Evolutionary conservation across 257 asterid genomes (phyloP).

Genomic region (Rubia yunnanensis): DNA sequence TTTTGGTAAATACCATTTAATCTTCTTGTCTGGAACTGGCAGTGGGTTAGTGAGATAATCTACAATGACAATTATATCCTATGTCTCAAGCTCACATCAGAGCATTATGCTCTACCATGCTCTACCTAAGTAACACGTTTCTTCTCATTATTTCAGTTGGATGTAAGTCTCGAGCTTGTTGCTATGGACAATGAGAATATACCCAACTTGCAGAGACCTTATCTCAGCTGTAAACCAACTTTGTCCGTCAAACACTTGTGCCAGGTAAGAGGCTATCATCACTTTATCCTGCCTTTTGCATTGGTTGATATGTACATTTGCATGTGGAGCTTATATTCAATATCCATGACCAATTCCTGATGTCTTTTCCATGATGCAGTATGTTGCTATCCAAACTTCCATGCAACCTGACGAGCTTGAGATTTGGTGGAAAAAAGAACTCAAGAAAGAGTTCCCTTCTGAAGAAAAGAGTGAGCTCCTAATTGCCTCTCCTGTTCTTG

Average conservation of each 20-base stretch:
- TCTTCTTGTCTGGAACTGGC: not conserved
- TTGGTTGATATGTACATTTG: not conserved
- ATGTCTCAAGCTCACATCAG: not conserved
- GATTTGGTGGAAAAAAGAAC: constrained; percentile 51
- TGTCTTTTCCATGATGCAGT: constrained; percentile 39
- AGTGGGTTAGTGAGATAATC: not conserved
- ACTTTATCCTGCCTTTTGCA: not conserved
- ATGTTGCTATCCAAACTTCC: constrained; percentile 77
- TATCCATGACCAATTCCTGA: not conserved
- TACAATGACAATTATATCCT: not conserved
- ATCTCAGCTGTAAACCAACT: constrained; percentile 59
- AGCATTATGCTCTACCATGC: not conserved
- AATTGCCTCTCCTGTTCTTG: constrained; percentile 15
- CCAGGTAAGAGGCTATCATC: constrained; percentile 36
- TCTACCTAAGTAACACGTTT: not conserved
- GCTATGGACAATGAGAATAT: constrained; percentile 53
- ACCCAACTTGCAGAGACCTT: constrained; percentile 78
- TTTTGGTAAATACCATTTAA: not conserved
- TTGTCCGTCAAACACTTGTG: constrained; percentile 59
- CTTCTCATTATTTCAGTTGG: constrained; percentile 47
- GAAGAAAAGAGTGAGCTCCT: constrained; percentile 19
- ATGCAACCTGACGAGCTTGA: constrained; percentile 57
- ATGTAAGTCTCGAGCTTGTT: constrained; percentile 49
- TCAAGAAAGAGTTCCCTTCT: constrained; percentile 22
- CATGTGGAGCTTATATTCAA: not conserved